These are phyloP conservation scores for Moesziomyces sp. DNA, from an alignment of 1,284 basidiomycete genomes.

Conservation along the genomic window DNA sequence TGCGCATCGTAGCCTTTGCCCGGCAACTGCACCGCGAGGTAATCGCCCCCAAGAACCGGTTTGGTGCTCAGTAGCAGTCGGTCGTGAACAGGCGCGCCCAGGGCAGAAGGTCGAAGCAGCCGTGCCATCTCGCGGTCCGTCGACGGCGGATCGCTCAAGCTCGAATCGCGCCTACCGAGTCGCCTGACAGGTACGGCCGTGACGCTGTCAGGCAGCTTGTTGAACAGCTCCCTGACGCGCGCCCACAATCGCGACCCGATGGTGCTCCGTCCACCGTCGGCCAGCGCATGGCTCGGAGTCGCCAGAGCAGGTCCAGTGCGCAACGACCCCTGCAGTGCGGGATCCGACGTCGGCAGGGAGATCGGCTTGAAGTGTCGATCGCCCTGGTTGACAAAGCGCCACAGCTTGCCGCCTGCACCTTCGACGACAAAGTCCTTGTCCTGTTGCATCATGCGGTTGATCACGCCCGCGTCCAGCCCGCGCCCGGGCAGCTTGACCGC, in stretches of 20 bases:
- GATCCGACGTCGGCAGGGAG: not conserved
- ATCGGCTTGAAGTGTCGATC: not conserved
- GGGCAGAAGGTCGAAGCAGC: not conserved
- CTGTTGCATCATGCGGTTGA: not conserved
- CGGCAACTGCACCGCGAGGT: not conserved
- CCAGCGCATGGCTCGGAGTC: no score
- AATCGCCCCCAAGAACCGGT: no score
- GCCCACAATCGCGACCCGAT: no score
- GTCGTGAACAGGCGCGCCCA: not conserved
- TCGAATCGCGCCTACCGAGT: no score
- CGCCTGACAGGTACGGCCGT: no score
- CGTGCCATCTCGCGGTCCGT: not conserved
- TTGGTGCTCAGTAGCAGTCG: not conserved
- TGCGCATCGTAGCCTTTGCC: not conserved
- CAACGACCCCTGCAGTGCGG: not conserved
- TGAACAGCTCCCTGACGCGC: no score
- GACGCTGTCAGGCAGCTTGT: no score
- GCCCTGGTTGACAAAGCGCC: not conserved
- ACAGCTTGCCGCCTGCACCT: not conserved
- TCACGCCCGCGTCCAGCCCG: not conserved
- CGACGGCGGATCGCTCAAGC: not conserved
- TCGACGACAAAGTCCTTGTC: not conserved
- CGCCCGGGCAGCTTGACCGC: not conserved
- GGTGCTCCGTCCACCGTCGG: no score
- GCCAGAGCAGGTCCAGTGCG: no score